Conservation (phyloP, 257 asterid species). For the Lavandula angustifolia region DNA sequence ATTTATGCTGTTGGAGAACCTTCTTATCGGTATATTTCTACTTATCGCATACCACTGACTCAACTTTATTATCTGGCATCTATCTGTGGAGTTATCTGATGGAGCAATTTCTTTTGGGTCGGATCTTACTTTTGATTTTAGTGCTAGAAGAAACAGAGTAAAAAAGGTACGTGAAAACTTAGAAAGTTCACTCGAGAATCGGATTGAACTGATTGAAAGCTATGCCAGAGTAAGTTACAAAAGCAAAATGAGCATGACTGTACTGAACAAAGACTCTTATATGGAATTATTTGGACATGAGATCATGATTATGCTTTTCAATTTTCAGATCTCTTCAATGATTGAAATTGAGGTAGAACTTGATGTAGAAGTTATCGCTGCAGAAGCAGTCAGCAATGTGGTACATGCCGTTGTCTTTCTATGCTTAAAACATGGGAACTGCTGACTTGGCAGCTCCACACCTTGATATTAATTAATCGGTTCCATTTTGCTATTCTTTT, state of each 20-base stretch:
- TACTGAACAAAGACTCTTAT: constrained; percentile 1
- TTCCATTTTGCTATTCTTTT: constrained; percentile 18
- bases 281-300: constrained; percentile 4
- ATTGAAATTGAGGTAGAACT: constrained; percentile 94
- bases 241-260: background rate
- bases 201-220: constrained; percentile 91
- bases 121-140: constrained; percentile 31
- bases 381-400: constrained; percentile 74
- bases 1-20: constrained; percentile 93
- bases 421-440: background rate
- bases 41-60: constrained; percentile 14
- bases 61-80: background rate
- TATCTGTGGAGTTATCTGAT: constrained; percentile 1
- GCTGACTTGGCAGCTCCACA: background rate
- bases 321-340: constrained; percentile 85
- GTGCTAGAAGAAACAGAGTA: constrained; percentile 79
- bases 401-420: constrained; percentile 43
- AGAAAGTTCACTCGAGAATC: constrained; percentile 71
- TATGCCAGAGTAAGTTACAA: constrained; percentile 75
- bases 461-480: background rate
- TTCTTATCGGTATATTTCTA: constrained; percentile 65
- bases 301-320: constrained; percentile 15
- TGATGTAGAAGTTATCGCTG: constrained; percentile 91
- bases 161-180: constrained; percentile 78
- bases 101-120: background rate